phyloP scores from a whole-genome alignment of 495 filamentous ascomycete species.

The Xylaria palmicola region DNA sequence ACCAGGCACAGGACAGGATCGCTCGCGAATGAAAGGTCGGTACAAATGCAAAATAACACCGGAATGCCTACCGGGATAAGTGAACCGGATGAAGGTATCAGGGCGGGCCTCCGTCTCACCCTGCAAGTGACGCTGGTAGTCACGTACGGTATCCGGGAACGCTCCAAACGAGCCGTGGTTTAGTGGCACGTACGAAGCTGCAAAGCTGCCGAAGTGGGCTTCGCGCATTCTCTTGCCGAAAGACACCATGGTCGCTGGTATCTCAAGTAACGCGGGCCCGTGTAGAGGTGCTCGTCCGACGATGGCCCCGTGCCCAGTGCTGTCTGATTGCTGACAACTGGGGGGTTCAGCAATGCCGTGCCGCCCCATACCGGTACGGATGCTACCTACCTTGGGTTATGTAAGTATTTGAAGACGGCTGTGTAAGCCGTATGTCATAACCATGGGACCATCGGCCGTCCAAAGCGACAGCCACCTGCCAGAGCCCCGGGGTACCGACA shows the following conservation, averaged over 20 bases:
- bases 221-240: slow-evolving; percentile 40
- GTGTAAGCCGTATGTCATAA: neutral
- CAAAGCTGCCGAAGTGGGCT: slow-evolving; percentile 36
- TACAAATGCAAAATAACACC: neutral
- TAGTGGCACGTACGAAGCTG: slow-evolving; percentile 33
- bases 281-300: slow-evolving; percentile 7
- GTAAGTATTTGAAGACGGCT: neutral
- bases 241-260: neutral
- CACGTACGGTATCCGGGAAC: slow-evolving; percentile 32
- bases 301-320: neutral
- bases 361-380: neutral
- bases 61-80: slow-evolving; percentile 41
- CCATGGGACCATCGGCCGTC: neutral
- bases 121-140: slow-evolving; percentile 29
- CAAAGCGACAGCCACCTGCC: neutral
- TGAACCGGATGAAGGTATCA: slow-evolving; percentile 50
- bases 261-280: slow-evolving; percentile 7
- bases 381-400: neutral
- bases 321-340: neutral
- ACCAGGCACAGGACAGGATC: neutral
- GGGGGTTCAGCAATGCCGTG: neutral
- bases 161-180: slow-evolving; percentile 45
- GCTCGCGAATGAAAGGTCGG: no score
- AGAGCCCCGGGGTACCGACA: neutral
- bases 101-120: slow-evolving; percentile 34